Base-by-base conservation (phyloP, 2,329 filamentous ascomycete species). In the Chaetomium globosum region DNA sequence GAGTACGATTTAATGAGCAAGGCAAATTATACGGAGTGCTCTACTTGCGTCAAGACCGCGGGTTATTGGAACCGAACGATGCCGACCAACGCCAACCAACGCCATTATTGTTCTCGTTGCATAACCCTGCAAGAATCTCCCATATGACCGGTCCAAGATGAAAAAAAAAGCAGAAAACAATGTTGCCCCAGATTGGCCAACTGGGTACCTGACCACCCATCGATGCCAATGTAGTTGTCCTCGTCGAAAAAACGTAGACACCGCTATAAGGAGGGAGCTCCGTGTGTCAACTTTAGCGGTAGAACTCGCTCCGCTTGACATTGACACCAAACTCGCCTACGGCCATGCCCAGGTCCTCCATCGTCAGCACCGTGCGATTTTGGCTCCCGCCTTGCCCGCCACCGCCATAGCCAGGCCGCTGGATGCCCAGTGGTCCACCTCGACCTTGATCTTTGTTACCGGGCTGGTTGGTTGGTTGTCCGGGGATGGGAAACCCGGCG, bases 331-430 rank as follows among this genome's bases (percentile, higher is more conserved):
- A 99, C 82, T 99, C 95, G 36, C 91, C 91, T 33, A 98, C 94
- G 1, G 95, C 95, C 93, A 98, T 98, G 19, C 95, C 95, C 73
- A 99, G 78, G 77, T 99, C 95, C 79, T 99, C 95, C 95, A 99
- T 98, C 0, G 95, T 98, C 68, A 99, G 82, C 63, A 99, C 94
- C 21, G 95, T 97, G 69, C 93, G 85, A 69, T 96, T 96, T 80
- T 96, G 92, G 63, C 88, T 91, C 1, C 92, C 91, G 31, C 93
- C 93, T 73, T 93, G 91, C 0, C 93, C 93, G 71, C 94, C 94
- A 69, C 94, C 95, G 19, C 92, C 92, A 74, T 89, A 94, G 0
- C 91, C 91, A 28, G 90, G 87, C 59, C 91, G 81, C 80, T 93
- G 90, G 67, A 91, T 89, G 2, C 88, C 92, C 69, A 90, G 80